Percentiles rank a stretch among this genome's conserved stretches.
Conservation (phyloP, 768 basidiomycete genomes). For the Pleurotus ostreatus region DNA sequence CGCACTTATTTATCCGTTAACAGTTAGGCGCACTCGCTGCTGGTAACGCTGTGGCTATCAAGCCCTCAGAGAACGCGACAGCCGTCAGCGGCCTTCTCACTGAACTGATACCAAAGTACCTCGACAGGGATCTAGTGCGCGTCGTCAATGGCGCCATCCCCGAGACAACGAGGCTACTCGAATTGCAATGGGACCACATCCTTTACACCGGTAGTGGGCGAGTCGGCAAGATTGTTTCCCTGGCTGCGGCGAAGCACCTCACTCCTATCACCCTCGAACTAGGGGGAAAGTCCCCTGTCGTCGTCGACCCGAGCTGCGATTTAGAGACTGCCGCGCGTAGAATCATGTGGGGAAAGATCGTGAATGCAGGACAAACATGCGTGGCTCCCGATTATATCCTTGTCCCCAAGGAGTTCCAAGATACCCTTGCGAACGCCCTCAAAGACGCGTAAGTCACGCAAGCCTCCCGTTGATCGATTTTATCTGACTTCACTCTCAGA, state of each 20-base stretch:
- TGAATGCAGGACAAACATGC: slow-evolving; percentile 77
- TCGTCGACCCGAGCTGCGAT: slow-evolving; percentile 69
- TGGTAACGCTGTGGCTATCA: slow-evolving; percentile 67
- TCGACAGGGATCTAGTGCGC: slow-evolving; percentile 60
- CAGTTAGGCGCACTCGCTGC: slow-evolving; percentile 73
- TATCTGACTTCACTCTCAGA: slow-evolving; percentile 24
- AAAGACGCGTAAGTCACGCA: slow-evolving; percentile 31
- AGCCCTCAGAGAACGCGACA: slow-evolving; percentile 71
- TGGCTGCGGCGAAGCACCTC: slow-evolving; percentile 73
- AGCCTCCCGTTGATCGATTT: not conserved
- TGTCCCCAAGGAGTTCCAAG: slow-evolving; percentile 41
- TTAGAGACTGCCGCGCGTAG: slow-evolving; percentile 61
- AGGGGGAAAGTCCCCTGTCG: slow-evolving; percentile 66
- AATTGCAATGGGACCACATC: slow-evolving; percentile 63
- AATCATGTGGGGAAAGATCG: slow-evolving; percentile 78
- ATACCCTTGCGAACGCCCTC: slow-evolving; percentile 38
- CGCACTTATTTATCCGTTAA: not conserved
- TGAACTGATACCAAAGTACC: slow-evolving; percentile 68
- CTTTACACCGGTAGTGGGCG: slow-evolving; percentile 41
- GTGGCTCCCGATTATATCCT: slow-evolving; percentile 58
- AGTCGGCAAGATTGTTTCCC: slow-evolving; percentile 63
- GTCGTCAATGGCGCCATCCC: slow-evolving; percentile 66
- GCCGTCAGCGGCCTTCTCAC: slow-evolving; percentile 53
- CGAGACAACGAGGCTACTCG: slow-evolving; percentile 70
- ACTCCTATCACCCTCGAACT: slow-evolving; percentile 61